Base-by-base conservation (phyloP, 1,284 basidiomycete genomes). In the Sphaerobolus stellatus region DNA sequence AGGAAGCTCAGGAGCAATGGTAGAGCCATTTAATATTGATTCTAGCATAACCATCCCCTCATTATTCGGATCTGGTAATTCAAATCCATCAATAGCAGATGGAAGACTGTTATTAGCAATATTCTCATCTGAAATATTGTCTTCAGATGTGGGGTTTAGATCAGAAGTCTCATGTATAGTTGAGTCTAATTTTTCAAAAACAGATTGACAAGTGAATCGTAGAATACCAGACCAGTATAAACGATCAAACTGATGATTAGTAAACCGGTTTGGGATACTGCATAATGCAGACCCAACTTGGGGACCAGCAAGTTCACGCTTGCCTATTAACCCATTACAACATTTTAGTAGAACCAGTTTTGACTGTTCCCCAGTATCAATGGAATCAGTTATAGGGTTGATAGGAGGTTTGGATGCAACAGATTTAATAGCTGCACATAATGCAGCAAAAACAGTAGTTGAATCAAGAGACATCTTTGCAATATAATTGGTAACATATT, bases 401-500 rank as follows among this genome's bases (percentile, higher is more conserved):
- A 53, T 16, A 6, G 9, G 13, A 20, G 11, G 22, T 18, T 34
- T 13, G 29, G 11, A 6, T 38, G 25, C 28, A 0, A 71, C 31
- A 53, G 67, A 70, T 41, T 59, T 50, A 0, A 75, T 58, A 0
- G 74, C 71, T 0, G 66, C 25, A 46, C 70, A 66, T 1, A 77
- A 47, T 1, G 71, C 69, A 2, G 68, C 62, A 61, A 66, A 74
- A 1, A 70, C 69, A 3, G 71, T 68, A 58, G 75, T 71, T 1
- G 67, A 57, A 31, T 72, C 71, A 2, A 76, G 45, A 20, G 70
- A 62, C 1, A 68, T 52, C 52, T 77, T 77, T 0, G 71, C 71
- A 6, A 77, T 75, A 50, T 76, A 76, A 50, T 77, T 68, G 0
- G 75, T 76, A 6, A 76, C 72, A 46, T 77, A 76, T 44, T 73